A percentile compares a stretch with the other conserved stretches of the same genome.
These are phyloP conservation scores for Microdochium paspali DNA, from an alignment of 2,329 filamentous ascomycete genomes.

Conservation along the genomic window DNA sequence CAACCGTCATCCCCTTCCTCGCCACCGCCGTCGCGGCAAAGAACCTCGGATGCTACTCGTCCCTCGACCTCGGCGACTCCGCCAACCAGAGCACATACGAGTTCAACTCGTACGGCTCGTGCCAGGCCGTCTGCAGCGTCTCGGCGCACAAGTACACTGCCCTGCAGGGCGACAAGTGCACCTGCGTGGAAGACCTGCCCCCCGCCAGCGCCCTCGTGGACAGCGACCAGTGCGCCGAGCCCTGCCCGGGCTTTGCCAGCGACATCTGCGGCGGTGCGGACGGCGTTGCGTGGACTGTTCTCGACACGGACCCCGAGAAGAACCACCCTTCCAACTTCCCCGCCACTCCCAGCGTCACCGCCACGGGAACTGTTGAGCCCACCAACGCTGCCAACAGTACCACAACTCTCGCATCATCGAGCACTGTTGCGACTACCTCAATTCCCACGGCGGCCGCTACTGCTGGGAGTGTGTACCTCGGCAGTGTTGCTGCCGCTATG, in stretches of 20 bases:
- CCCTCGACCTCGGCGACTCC: neutral
- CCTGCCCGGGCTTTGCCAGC: conserved; percentile 40
- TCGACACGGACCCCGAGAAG: conserved; percentile 6
- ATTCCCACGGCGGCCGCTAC: neutral
- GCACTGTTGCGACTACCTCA: neutral
- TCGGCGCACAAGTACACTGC: conserved; percentile 1
- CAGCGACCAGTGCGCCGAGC: conserved; percentile 36
- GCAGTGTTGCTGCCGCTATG: neutral
- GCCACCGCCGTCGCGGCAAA: neutral
- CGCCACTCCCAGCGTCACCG: neutral
- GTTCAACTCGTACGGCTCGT: neutral
- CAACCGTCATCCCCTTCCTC: neutral
- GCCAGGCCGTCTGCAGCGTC: neutral
- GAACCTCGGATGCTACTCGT: conserved; percentile 4
- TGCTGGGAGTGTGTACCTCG: neutral
- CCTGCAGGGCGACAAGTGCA: conserved; percentile 30
- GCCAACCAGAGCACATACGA: neutral
- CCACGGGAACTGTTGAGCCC: neutral
- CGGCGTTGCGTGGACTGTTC: conserved; percentile 18
- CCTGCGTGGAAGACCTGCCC: conserved; percentile 48
- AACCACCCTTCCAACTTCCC: neutral
- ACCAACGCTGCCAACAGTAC: neutral
- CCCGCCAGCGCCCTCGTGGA: conserved; percentile 33
- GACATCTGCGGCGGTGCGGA: conserved; percentile 40
- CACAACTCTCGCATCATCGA: neutral